Base-by-base conservation (phyloP, 2,329 filamentous ascomycete genomes). In the Apiospora koreana region DNA sequence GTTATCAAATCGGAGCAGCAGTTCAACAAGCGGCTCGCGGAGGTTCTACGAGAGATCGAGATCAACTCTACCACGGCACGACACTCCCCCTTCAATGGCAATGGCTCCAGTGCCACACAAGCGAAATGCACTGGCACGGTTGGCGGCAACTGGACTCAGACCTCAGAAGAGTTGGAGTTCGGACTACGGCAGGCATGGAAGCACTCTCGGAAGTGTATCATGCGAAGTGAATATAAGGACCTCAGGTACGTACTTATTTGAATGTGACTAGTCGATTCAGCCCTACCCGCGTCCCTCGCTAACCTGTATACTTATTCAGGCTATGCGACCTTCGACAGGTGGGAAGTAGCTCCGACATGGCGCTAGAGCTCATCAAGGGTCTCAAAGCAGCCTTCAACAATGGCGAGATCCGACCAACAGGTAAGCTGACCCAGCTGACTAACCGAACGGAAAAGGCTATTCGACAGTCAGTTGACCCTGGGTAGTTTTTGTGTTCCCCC, bases 191-290 rank as follows among this genome's bases (percentile, higher is more conserved):
- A 68, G 45, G 73, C 76, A 48, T 78, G 76, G 76, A 75, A 74
- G 35, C 74, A 78, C 64, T 70, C 76, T 12, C 71, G 75, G 25
- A 76, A 74, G 66, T 78, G 76, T 67, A 78, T 78, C 70, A 77
- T 77, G 75, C 70, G 76, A 35, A 74, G 73, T 28, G 73, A 78
- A 68, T 71, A 74, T 46, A 68, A 70, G 31, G 72, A 71, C 38
- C 71, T 74, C 28, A 68, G 71, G 70, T 73, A 69, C 41, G 41
- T 43, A 58, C 25, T n/a, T n/a, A n/a, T n/a, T n/a, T n/a, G n/a
- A n/a, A 42, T 14, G 41, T 42, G 12, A 12, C 4, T 43, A 12
- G 16, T 43, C 12, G 28, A 3, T 45, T 66, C 65, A 66, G 41
- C 41, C 65, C 41, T 43, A 28, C 65, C 65, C 41, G 43, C 21